Conservation (phyloP, 306 rosid species). For the Hippophae rhamnoides region DNA sequence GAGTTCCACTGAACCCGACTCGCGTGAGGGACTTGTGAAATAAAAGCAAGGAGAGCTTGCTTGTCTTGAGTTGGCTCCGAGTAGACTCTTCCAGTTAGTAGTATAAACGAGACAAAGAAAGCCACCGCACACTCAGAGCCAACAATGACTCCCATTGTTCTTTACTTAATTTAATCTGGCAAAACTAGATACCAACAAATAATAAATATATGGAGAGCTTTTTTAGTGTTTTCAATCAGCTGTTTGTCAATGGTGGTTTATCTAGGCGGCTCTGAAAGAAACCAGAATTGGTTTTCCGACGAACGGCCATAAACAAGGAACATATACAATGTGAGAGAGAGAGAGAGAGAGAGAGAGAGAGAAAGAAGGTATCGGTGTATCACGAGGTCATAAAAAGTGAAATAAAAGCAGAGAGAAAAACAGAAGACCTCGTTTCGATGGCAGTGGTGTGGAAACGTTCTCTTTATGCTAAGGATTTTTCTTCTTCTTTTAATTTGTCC, state of each 20-base stretch:
- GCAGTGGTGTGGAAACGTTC: slow-evolving; percentile 21
- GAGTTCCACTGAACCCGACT: slow-evolving; percentile 77
- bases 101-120: slow-evolving; percentile 15
- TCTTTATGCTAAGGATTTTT: background rate
- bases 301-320: slow-evolving; percentile 30
- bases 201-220: slow-evolving; percentile 7
- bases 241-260: slow-evolving; percentile 2
- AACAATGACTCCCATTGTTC: slow-evolving; percentile 28
- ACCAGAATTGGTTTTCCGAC: slow-evolving; percentile 26
- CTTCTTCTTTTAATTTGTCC: background rate
- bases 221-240: background rate
- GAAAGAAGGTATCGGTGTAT: slow-evolving; percentile 5
- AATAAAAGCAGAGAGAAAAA: slow-evolving; percentile 18
- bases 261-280: slow-evolving; percentile 12
- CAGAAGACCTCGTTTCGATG: slow-evolving; percentile 23
- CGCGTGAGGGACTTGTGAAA: slow-evolving; percentile 47
- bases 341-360: slow-evolving; percentile 6
- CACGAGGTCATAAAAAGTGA: slow-evolving; percentile 41
- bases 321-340: background rate
- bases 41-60: slow-evolving; percentile 74
- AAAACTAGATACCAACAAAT: slow-evolving; percentile 9
- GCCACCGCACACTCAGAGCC: slow-evolving; percentile 7
- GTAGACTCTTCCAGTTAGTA: slow-evolving; percentile 23
- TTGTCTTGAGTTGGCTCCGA: slow-evolving; percentile 80
- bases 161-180: background rate